These are phyloP conservation scores for Globisporangium recalcitrans DNA, from an alignment of 352 stramenopile genomes.

Conservation along the genomic window DNA sequence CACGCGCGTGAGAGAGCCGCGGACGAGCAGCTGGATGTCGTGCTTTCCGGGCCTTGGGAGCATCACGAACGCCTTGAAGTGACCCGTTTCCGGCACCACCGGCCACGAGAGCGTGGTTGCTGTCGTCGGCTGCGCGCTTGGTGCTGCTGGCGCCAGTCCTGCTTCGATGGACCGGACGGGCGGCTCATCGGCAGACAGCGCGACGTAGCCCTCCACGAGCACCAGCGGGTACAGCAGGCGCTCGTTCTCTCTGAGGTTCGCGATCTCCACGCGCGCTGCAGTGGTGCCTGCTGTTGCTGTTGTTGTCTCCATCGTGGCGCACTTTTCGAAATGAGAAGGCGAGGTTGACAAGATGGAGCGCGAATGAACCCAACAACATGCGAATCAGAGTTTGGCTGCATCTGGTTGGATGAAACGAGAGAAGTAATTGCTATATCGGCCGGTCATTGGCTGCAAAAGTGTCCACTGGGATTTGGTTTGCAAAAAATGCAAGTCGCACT, in stretches of 20 bases:
- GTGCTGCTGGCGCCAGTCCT: neutral
- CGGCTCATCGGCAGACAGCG: conserved; percentile 27
- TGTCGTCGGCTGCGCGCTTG: neutral
- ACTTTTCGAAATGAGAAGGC: conserved; percentile 1
- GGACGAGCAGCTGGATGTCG: conserved; percentile 23
- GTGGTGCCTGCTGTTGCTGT: neutral
- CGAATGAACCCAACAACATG: neutral
- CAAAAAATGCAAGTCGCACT: no score
- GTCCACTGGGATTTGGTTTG: no score
- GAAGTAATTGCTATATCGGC: no score
- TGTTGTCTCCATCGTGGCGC: neutral
- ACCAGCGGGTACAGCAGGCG: conserved; percentile 46
- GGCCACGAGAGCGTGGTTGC: conserved; percentile 33
- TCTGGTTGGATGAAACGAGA: no score
- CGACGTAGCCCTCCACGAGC: conserved; percentile 40
- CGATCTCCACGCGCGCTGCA: conserved; percentile 45
- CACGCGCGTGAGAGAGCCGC: conserved; percentile 6
- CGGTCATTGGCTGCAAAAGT: no score
- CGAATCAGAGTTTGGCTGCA: no score
- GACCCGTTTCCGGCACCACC: conserved; percentile 32
- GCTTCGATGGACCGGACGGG: neutral
- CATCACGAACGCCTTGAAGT: conserved; percentile 62
- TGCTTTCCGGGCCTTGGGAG: conserved; percentile 43
- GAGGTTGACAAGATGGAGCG: neutral
- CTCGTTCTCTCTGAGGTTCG: conserved; percentile 83